Evolutionary conservation across 1,284 basidiomycete genomes (phyloP), one percentile per base, ranked within the genome.

Genomic region (Lentinula novae-zelandiae): DNA sequence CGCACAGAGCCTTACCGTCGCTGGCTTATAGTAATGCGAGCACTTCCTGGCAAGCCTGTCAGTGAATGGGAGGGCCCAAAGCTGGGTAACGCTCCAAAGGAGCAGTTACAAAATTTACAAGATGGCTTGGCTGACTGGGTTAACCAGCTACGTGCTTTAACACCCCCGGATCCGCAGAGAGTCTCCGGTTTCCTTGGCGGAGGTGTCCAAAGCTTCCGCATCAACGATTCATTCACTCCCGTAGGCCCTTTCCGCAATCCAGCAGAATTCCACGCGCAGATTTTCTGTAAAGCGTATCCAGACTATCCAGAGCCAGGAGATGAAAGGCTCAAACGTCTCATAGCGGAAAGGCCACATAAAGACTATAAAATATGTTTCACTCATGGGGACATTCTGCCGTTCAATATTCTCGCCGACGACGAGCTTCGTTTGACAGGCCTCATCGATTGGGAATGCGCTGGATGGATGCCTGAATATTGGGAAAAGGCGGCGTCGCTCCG

Each of bases 401-500:
- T 46, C 48, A 63, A 63, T 42, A 61, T 63, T 33, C 27, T 63
- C 1, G 51, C 33, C 2, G 62, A 63, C 33, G 60, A 63, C 13
- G 55, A 53, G 4, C 42, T 50, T 36, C 54, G 39, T 8, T 56
- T 60, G n/a, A 58, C 44, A 22, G 62, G 60, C 6, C 44, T 63
- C 15, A 54, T 63, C 50, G 63, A 62, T 46, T 64, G 63, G 61
- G 63, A 64, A 49, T 62, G 61, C 33, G 61, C 52, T 13, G 49
- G 40, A 5, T 63, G 62, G 62, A 61, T 63, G 62, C 62, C 62
- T 3, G 62, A 63, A 36, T 63, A 63, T 39, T 63, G 54, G 60
- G 63, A 62, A 31, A 51, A 46, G 20, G 58, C 63, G 17, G 36
- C 44, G 22, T 22, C 22, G 22, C 22, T 22, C 22, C 22, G 22